These are phyloP conservation scores for Colletotrichum siamense DNA, from an alignment of 2,329 filamentous ascomycete species.

Conservation along the genomic window DNA sequence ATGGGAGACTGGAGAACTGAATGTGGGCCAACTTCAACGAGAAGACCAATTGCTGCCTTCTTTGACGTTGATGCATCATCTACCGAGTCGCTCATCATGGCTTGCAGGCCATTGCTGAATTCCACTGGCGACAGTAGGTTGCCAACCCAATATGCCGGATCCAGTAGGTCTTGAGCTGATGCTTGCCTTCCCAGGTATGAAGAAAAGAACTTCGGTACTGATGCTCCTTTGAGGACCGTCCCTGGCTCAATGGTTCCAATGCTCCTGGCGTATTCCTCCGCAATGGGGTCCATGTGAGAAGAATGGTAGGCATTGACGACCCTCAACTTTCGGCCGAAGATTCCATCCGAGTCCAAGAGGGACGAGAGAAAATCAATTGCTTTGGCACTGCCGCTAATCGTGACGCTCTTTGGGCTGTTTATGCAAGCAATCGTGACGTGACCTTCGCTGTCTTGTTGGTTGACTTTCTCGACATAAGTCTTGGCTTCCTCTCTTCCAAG, in stretches of 20 bases:
- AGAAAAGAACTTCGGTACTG: neutral
- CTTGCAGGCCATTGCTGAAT: neutral
- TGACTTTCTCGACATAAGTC: conserved; percentile 10
- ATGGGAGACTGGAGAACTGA: neutral
- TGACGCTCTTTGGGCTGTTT: conserved; percentile 58
- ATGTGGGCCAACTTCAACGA: neutral
- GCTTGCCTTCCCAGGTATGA: neutral
- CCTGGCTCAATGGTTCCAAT: neutral
- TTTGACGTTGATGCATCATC: neutral
- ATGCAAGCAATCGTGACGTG: conserved; percentile 41
- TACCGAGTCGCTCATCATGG: neutral
- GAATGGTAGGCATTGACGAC: conserved; percentile 24
- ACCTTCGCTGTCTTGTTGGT: neutral
- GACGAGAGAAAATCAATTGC: conserved; percentile 32
- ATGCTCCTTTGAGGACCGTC: accelerated
- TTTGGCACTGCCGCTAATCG: conserved; percentile 40
- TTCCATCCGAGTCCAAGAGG: conserved; percentile 9
- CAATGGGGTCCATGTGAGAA: conserved; percentile 23
- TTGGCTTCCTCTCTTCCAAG: conserved; percentile 46
- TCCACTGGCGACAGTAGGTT: neutral
- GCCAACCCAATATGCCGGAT: neutral
- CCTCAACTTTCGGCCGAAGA: conserved; percentile 24
- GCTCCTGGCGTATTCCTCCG: conserved; percentile 22
- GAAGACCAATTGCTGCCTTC: neutral
- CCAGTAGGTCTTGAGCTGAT: neutral